Evolutionary conservation across 2,329 filamentous ascomycete genomes (phyloP), one percentile per base, ranked within the genome.

Genomic region (Aspergillus jensenii): DNA sequence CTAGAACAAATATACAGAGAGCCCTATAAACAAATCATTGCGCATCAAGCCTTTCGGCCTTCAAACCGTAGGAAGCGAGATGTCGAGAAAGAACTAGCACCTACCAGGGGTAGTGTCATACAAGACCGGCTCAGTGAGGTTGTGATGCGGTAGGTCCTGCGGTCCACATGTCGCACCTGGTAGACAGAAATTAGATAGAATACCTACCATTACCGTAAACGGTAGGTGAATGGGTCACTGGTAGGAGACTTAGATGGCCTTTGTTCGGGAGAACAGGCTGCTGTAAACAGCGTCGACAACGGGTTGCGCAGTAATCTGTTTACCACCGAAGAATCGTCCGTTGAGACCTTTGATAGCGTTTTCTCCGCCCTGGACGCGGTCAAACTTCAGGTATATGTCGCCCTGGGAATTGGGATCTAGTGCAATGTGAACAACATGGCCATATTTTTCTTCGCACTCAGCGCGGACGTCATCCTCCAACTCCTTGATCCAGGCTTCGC

Each of bases 251-350:
- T 79, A 93, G 69, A 92, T 90, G 76, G 89, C 89, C 78, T 90
- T 90, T 68, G 89, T 90, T 75, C 90, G 88, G 77, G 89, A 90
- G 82, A 95, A 96, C 78, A 96, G 86, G 84, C 90, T 96, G 86
- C 91, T 95, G 87, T 98, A 99, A 80, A 99, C 91, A 71, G 93
- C 93, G 78, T 99, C 95, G 76, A 98, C 93, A 79, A 99, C 91
- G 76, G 93, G 95, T 65, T 92, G 90, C 68, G 93, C 95, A 74
- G 90, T 93, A 76, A 99, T 96, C 82, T 91, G 91, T 71, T 88
- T 87, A 70, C 91, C 91, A 72, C 91, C 95, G 78, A 99, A 99
- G 78, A 90, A 96, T 73, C 95, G 89, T 71, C 95, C 95, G 77
- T 99, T 98, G 62, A 99, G 86, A 72, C 95, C 95, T 76, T 96